Evolutionary conservation across 2,329 filamentous ascomycete genomes (phyloP).

Genomic region (Ophiostoma perfectum): DNA sequence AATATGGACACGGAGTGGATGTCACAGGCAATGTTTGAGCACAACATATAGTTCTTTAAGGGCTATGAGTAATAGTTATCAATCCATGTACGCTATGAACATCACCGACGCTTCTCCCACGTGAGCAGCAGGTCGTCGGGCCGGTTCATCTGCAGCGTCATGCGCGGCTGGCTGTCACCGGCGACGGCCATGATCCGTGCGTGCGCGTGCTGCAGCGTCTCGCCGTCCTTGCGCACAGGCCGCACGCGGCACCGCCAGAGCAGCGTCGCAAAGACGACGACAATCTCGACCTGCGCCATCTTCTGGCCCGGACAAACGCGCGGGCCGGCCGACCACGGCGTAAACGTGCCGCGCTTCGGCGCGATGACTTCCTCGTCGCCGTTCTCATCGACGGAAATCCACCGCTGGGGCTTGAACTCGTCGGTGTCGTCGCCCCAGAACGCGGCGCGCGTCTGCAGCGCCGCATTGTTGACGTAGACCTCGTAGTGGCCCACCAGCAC

Average conservation of each 20-base stretch:
- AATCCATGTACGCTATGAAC: not conserved
- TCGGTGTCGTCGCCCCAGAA: conserved; percentile 35
- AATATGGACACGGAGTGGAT: conserved; percentile 8
- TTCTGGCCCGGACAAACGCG: conserved; percentile 49
- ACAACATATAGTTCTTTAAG: not conserved
- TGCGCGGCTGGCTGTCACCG: conserved; percentile 29
- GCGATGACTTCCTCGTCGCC: conserved; percentile 12
- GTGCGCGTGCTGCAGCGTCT: conserved; percentile 28
- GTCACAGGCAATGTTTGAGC: conserved; percentile 13
- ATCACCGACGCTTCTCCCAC: conserved; percentile 20
- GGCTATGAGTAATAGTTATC: too few species aligned
- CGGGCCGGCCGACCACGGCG: conserved; percentile 46
- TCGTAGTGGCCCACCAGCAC: conserved; percentile 33
- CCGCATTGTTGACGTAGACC: conserved; percentile 35
- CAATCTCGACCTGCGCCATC: conserved; percentile 52
- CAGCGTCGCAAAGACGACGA: conserved; percentile 40
- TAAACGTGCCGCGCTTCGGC: conserved; percentile 38
- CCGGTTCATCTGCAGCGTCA: conserved; percentile 33
- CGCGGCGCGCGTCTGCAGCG: conserved; percentile 29
- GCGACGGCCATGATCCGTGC: conserved; percentile 28
- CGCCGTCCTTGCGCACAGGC: conserved; percentile 27
- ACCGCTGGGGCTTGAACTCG: conserved; percentile 38
- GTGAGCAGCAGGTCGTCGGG: conserved; percentile 26
- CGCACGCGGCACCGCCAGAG: conserved; percentile 31
- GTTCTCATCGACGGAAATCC: conserved; percentile 32